These are phyloP conservation scores for Amanita thiersii DNA, from an alignment of 768 basidiomycete species.

Conservation along the genomic window DNA sequence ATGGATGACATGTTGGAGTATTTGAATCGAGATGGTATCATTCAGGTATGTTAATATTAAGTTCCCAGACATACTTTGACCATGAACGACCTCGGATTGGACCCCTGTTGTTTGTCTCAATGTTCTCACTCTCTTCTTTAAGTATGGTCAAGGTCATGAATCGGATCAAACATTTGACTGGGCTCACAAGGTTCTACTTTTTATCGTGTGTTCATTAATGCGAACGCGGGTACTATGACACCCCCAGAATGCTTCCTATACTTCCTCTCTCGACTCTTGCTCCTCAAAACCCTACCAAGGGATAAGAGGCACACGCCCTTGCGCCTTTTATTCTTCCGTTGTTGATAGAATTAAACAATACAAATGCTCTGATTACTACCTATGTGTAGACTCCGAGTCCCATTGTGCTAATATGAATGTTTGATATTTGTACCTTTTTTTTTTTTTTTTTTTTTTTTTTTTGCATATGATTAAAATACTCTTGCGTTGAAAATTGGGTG, in stretches of 20 bases:
- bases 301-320: too few relatives aligned
- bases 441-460: too few relatives aligned
- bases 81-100: slow-evolving; percentile 41
- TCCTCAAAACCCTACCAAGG: slow-evolving; percentile 25
- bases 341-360: too few relatives aligned
- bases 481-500: too few relatives aligned
- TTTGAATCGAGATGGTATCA: slow-evolving; percentile 40
- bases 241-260: slow-evolving; percentile 45
- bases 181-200: slow-evolving; percentile 40
- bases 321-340: too few relatives aligned
- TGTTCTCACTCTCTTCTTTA: slow-evolving; percentile 40
- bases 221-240: slow-evolving; percentile 48
- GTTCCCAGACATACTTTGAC: slow-evolving; percentile 43
- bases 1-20: slow-evolving; percentile 54
- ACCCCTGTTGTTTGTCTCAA: slow-evolving; percentile 47
- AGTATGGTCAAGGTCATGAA: slow-evolving; percentile 37
- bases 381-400: too few relatives aligned
- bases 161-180: slow-evolving; percentile 36
- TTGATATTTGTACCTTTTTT: too few relatives aligned
- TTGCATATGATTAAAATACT: too few relatives aligned
- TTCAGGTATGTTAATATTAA: slow-evolving; percentile 24
- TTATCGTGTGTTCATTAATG: slow-evolving; percentile 45
- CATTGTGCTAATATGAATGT: too few relatives aligned
- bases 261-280: slow-evolving; percentile 39
- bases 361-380: too few relatives aligned